Base-by-base conservation (phyloP, 305 asterid species). In the Stenogyne calaminthoides region DNA sequence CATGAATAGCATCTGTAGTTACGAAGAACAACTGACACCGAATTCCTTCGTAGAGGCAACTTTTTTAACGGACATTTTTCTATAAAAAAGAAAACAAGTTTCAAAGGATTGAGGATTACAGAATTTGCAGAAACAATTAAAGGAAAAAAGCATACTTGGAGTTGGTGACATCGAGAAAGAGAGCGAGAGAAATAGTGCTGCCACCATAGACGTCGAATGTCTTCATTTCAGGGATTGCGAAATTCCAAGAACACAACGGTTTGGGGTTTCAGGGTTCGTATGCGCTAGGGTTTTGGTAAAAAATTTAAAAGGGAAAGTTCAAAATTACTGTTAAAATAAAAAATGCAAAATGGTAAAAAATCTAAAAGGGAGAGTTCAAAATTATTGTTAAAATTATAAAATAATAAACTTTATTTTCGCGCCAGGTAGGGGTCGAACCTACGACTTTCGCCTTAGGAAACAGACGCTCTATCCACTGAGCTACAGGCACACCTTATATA, bases 401-500 rank as follows among this genome's bases (percentile, higher is more conserved):
- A 2, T 3, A 15, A 34, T 11, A 62, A 6, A 18, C 4, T 3
- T 3, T 49, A 2, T 29, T n/a, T 6, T 4, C 91, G 91, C 96
- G 87, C 91, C 96, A 92, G 93, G 91, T 86, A 87, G 97, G 90
- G 96, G 88, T 93, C 92, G 96, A 89, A 89, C 97, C 97, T 93
- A 86, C 96, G 93, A 87, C 97, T 86, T 93, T 91, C 97, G 89
- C 95, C 95, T 91, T 65, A 65, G 92, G 93, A 92, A 88, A 90
- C 91, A 91, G 96, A 89, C 90, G 95, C 91, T 92, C 93, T 84
- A 93, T 89, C 98, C 96, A 84, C 94, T 87, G 92, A 91, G 94
- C 98, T 89, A 91, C 97, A 89, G 83, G 90, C 92, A 91, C 98
- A 25, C 0, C 3, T 25, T 25, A 25, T n/a, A n/a, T n/a, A n/a